Base-by-base conservation (phyloP, 306 rosid genomes). In the Pyrus pyrifolia region DNA sequence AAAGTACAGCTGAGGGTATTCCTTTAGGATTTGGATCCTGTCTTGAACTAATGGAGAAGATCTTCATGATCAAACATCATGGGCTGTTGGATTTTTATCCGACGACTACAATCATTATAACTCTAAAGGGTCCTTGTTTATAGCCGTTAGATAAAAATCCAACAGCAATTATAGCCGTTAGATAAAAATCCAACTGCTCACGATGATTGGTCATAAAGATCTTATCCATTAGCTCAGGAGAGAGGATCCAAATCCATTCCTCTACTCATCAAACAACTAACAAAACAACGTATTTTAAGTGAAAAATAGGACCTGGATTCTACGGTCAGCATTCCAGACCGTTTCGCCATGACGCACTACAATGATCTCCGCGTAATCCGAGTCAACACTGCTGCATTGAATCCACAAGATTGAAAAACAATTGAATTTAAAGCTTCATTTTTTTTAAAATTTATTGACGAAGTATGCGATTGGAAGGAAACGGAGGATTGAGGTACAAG, bases 341-440 rank as follows among this genome's bases (percentile, higher is more conserved):
- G 98, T 95, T 85, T 95, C 92, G 45, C 98, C 98, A 31, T 95
- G 98, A 70, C 97, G 96, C 10, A 95, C 84, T 7, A 95, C 95
- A 46, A 90, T 53, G 71, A 95, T 90, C 84, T 95, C 98, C 10
- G 95, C 89, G 79, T 79, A 86, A 35, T 86, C 81, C n/a, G 81
- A 80, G 81, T 78, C 29, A 76, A 53, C 42, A 68, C 69, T 52
- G 82, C 96, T 89, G 76, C 70, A 76, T 58, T 40, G 45, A 71
- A 69, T 68, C 81, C 76, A 83, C 10, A 11, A 46, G 2, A 27
- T 23, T 1, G 27, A 1, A 45, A 63, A 25, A 62, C 11, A 2
- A 11, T 19, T 11, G 30, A 18, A 73, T 5, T 19, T 5, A 13
- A 15, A 76, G 40, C 22, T 8, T 5, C 10, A 52, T 1, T 30